These are phyloP conservation scores for Tephrocybe sp. DNA, from an alignment of 768 basidiomycete genomes.

Conservation along the genomic window DNA sequence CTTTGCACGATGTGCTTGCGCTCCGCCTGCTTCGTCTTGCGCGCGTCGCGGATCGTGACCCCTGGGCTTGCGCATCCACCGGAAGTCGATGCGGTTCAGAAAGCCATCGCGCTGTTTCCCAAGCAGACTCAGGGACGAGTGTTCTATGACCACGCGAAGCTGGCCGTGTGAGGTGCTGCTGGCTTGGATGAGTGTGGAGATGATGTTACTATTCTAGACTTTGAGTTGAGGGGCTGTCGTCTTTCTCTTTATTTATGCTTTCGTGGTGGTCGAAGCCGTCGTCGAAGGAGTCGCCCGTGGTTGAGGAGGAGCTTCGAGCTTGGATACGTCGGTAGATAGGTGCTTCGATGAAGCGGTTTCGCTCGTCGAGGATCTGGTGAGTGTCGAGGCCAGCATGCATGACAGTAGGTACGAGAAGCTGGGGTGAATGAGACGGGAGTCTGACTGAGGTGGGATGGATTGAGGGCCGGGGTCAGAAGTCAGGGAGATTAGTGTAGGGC, in stretches of 20 bases:
- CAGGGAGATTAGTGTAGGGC: conserved; percentile 38
- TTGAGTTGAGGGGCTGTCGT: conserved; percentile 31
- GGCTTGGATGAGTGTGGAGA: conserved; percentile 46
- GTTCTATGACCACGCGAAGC: conserved; percentile 87
- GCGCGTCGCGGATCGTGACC: conserved; percentile 86
- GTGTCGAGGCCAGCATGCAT: conserved; percentile 93
- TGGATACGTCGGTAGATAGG: conserved; percentile 87
- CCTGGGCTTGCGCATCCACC: conserved; percentile 80
- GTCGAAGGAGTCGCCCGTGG: conserved; percentile 71
- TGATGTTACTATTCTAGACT: conserved; percentile 19
- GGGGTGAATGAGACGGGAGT: conserved; percentile 78
- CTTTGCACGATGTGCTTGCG: conserved; percentile 96
- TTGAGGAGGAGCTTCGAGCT: conserved; percentile 75
- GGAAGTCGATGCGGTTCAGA: conserved; percentile 89
- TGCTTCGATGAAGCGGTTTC: conserved; percentile 87
- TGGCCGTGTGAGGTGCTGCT: conserved; percentile 73
- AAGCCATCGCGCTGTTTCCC: conserved; percentile 89
- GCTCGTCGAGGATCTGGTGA: conserved; percentile 85
- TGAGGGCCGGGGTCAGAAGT: conserved; percentile 51
- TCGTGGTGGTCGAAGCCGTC: conserved; percentile 36
- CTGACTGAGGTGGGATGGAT: conserved; percentile 50
- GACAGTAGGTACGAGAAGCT: conserved; percentile 81
- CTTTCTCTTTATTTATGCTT: conserved; percentile 43
- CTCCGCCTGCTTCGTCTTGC: conserved; percentile 85
- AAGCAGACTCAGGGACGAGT: conserved; percentile 83